Percentiles rank a stretch among this genome's conserved stretches.
These are phyloP conservation scores for Aechmea fasciata DNA, from an alignment of 176 grass and related monocot genomes.

Conservation along the genomic window DNA sequence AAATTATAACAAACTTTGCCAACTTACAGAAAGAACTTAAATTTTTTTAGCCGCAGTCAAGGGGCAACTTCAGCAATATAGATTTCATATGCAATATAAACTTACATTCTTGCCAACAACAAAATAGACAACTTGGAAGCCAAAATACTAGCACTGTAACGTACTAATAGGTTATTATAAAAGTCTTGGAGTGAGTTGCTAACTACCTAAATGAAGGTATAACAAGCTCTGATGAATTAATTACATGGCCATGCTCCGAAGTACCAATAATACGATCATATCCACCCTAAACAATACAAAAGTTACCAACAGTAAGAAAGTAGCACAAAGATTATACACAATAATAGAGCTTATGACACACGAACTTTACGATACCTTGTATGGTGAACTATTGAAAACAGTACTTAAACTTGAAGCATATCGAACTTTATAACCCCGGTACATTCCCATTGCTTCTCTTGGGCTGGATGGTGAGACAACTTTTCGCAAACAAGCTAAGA, in stretches of 20 bases:
- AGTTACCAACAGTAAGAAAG: conserved; percentile 12
- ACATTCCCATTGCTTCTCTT: conserved; percentile 53
- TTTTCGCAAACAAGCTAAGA: conserved; percentile 58
- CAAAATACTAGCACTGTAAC: neutral
- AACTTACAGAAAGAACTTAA: too few relatives aligned
- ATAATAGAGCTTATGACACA: conserved; percentile 6
- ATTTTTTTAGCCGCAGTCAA: too few relatives aligned
- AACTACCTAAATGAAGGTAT: conserved; percentile 71
- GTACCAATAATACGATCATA: conserved; percentile 95
- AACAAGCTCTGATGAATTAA: conserved; percentile 80
- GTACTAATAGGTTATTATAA: neutral
- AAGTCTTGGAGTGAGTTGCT: neutral
- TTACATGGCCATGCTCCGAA: conserved; percentile 78
- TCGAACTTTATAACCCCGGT: conserved; percentile 92
- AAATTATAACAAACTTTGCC: too few relatives aligned
- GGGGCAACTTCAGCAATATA: too few relatives aligned
- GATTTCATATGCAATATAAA: too few relatives aligned
- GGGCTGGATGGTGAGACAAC: conserved; percentile 45
- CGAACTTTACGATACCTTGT: conserved; percentile 37
- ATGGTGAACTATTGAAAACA: conserved; percentile 51
- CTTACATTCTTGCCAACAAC: too few relatives aligned
- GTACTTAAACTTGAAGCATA: conserved; percentile 80
- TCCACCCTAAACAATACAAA: conserved; percentile 48
- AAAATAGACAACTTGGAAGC: too few relatives aligned
- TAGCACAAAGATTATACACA: neutral